Evolutionary conservation across 2,329 filamentous ascomycete species (phyloP), one percentile per base, ranked within the genome.

Genomic region (Fonsecaea pugnacius): DNA sequence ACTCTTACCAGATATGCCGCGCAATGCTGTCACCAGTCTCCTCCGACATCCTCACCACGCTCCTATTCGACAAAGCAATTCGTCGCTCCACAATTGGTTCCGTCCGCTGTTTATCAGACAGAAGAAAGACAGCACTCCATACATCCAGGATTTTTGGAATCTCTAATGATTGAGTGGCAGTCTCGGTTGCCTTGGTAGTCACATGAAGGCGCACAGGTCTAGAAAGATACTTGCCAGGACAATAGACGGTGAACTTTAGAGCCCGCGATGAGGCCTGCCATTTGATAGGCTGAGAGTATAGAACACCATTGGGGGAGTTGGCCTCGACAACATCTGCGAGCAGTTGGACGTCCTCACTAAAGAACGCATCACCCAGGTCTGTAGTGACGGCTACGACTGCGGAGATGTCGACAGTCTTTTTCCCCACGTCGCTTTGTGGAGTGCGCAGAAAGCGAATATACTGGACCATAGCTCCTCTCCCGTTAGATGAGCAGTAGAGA

Each of bases 1-100:
- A 53, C 48, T 76, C 73, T 33, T 79, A 88, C 89, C 89, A 91
- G 55, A 91, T 81, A 77, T 91, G 89, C 48, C 87, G 80, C 5
- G 89, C 89, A 71, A 91, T 91, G 73, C 87, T 89, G 71, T 91
- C 88, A 3, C 88, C 88, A 0, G 87, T 89, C 71, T 91, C 89
- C 73, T 91, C 89, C 79, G 85, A 87, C 51, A 91, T 83, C 36
- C 75, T 75, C 9, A 87, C 70, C 4, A 72, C 72, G 5, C 77
- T 70, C 24, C 76, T 74, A 38, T 75, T 73, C 4, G 76, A 70
- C 7, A 83, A 75, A 12, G 71, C 70, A 63, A 89, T 81, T 14
- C 83, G 79, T 67, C 87, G 78, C 70, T 88, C 82, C 1, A 88
- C 81, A 14, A 85, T 75, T 67, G 80, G 83, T 12, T 81, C 79